Evolutionary conservation across 1,284 basidiomycete species (phyloP).

Genomic region (Boletellus deceptivus): DNA sequence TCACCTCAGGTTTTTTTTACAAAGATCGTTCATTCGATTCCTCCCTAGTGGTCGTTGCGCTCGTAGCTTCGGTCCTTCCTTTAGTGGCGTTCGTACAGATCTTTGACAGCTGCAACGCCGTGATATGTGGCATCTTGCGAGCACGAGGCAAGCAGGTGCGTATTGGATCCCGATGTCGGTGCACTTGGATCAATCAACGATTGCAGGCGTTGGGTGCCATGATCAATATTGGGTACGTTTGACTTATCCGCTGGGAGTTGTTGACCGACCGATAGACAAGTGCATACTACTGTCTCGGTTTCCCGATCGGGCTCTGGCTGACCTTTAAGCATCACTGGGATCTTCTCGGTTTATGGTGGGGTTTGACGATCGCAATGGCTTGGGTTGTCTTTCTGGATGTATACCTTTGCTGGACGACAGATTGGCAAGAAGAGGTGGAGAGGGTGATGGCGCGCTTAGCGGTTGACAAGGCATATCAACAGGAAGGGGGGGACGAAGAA

Average conservation of each 20-base stretch:
- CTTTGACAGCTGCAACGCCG: slow-evolving; percentile 69
- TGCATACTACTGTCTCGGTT: slow-evolving; percentile 66
- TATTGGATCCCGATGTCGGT: background rate
- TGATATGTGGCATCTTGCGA: slow-evolving; percentile 75
- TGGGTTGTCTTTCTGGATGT: slow-evolving; percentile 51
- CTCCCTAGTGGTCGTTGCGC: slow-evolving; percentile 47
- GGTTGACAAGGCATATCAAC: slow-evolving; percentile 27
- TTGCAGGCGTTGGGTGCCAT: slow-evolving; percentile 58
- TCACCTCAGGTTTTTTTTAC: background rate
- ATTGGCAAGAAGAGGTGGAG: slow-evolving; percentile 62
- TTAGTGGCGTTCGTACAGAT: slow-evolving; percentile 81
- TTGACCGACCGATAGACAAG: slow-evolving; percentile 29
- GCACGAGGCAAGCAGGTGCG: slow-evolving; percentile 70
- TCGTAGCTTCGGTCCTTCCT: slow-evolving; percentile 75
- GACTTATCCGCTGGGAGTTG: background rate
- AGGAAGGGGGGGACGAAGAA: slow-evolving; percentile 16
- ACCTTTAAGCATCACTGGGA: slow-evolving; percentile 52
- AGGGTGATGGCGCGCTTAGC: slow-evolving; percentile 54
- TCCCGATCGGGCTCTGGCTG: slow-evolving; percentile 65
- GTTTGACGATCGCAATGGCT: slow-evolving; percentile 58
- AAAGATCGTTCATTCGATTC: background rate
- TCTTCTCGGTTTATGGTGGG: slow-evolving; percentile 66
- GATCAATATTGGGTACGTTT: slow-evolving; percentile 57
- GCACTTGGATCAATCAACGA: too few species aligned
- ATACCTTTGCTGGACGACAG: slow-evolving; percentile 50